Evolutionary conservation across 1,284 basidiomycete species (phyloP).

Genomic region (Chalciporus piperatoides): DNA sequence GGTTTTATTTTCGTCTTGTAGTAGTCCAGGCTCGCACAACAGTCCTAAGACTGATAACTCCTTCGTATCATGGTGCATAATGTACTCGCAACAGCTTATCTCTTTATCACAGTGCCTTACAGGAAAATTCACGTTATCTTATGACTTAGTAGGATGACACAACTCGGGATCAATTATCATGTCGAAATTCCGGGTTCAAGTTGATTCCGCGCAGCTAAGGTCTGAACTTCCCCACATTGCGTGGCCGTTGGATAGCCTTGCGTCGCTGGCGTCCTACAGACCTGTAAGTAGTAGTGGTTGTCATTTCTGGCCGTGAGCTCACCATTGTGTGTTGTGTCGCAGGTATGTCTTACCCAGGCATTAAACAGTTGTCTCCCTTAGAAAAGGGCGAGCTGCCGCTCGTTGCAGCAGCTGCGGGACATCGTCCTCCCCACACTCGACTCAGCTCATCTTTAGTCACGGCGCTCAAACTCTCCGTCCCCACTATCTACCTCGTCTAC

Average conservation of each 20-base stretch:
- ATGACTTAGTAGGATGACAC: no score
- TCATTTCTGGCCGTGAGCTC: neutral
- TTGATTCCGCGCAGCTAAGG: no score
- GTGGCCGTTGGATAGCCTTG: no score
- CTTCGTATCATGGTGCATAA: no score
- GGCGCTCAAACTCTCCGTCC: slow-evolving; percentile 21
- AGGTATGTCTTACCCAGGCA: slow-evolving; percentile 11
- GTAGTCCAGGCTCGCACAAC: neutral
- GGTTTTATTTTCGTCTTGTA: neutral
- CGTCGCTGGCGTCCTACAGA: neutral
- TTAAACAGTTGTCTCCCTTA: slow-evolving; percentile 12
- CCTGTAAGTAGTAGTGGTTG: slow-evolving; percentile 5
- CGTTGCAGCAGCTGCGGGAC: neutral
- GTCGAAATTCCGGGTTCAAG: no score
- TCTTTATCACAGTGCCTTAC: no score
- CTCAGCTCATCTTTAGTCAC: slow-evolving; percentile 5
- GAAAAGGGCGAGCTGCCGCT: slow-evolving; percentile 24
- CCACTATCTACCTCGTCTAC: slow-evolving; percentile 21
- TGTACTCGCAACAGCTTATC: no score
- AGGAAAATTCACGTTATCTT: no score
- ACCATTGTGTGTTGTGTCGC: neutral
- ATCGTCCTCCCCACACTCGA: slow-evolving; percentile 3
- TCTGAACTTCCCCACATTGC: neutral
- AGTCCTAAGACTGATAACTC: neutral
- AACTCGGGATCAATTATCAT: no score